Base-by-base conservation (phyloP, 139 green algal genomes). In the Pleodorina starrii region DNA sequence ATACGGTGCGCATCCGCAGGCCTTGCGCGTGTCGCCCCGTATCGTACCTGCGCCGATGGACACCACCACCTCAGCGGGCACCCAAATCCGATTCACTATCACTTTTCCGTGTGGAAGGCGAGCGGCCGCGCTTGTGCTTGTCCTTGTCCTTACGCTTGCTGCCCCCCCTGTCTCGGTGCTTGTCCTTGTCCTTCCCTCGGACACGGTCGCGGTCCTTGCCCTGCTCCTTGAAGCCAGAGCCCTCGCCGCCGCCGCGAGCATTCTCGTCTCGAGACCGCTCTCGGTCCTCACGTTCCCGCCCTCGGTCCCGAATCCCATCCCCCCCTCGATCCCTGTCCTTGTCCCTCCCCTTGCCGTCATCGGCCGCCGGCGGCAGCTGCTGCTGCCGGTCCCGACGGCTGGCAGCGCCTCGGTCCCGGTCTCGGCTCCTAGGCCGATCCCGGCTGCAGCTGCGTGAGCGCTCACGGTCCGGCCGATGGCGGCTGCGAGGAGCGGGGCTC, bases 11-110 rank as follows among this genome's bases (percentile, higher is more conserved):
- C n/a, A n/a, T n/a, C n/a, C n/a, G n/a, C n/a, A n/a, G n/a, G n/a
- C n/a, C n/a, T n/a, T n/a, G n/a, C n/a, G n/a, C 19, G 23, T n/a
- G 57, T 17, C 57, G 57, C 43, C 9, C 29, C 43, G 27, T 80
- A 57, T 40, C 72, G 72, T 80, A 80, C 72, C 72, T 80, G 72
- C 40, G 27, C 42, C 42, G 25, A 1, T 40, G 42, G 72, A 80
- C 72, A 57, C 12, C n/a, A 36, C 27, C 35, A 57, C 42, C 32
- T 12, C 42, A 40, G 72, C 72, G 72, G 72, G 72, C 29, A 42
- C 72, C 35, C 29, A 40, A 59, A 80, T 80, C 72, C 40, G 72
- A 80, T 48, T 76, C 68, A 32, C 68, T 76, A 40, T 80, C 72
- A 59, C 72, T 54, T 36, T 43, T 40, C 12, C 11, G 35, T 19